phyloP scores from a whole-genome alignment of 2,329 filamentous ascomycete species.

The Phoma sp. region DNA sequence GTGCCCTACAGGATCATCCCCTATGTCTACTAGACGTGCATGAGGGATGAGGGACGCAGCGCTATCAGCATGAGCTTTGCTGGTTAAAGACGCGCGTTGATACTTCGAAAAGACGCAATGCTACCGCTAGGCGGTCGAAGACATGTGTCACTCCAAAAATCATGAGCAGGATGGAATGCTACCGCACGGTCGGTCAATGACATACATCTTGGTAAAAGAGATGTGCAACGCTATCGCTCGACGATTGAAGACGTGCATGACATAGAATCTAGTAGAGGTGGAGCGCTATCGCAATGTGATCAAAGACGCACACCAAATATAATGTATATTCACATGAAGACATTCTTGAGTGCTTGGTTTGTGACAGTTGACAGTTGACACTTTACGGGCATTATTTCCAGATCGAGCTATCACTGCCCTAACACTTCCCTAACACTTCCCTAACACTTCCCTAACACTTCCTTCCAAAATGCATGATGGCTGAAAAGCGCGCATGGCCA shows the following conservation, averaged over 20 bases:
- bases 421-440: not conserved
- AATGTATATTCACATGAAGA: constrained; percentile 10
- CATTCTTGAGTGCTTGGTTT: not conserved
- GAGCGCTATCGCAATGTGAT: constrained; percentile 23
- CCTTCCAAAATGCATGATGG: too few relatives aligned
- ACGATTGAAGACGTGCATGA: constrained; percentile 29
- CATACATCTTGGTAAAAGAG: constrained; percentile 19
- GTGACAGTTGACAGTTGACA: not conserved
- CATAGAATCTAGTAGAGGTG: constrained; percentile 11
- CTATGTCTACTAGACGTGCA: constrained; percentile 70
- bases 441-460: too few relatives aligned
- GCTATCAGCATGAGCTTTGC: constrained; percentile 29
- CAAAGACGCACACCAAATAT: constrained; percentile 22
- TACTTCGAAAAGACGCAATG: constrained; percentile 23
- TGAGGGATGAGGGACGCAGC: constrained; percentile 22
- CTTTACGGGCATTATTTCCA: not conserved
- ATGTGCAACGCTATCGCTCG: constrained; percentile 27
- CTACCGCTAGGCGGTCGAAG: constrained; percentile 33
- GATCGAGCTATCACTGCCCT: not conserved
- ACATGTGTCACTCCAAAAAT: constrained; percentile 17
- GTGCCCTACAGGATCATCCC: constrained; percentile 85
- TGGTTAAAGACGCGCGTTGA: constrained; percentile 37
- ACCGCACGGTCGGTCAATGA: constrained; percentile 33
- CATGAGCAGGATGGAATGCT: constrained; percentile 21
- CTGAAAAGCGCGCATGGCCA: too few relatives aligned